Evolutionary conservation across 441 rosid genomes (phyloP), one percentile per base, ranked within the genome.

Genomic region (Metrosideros polymorpha): DNA sequence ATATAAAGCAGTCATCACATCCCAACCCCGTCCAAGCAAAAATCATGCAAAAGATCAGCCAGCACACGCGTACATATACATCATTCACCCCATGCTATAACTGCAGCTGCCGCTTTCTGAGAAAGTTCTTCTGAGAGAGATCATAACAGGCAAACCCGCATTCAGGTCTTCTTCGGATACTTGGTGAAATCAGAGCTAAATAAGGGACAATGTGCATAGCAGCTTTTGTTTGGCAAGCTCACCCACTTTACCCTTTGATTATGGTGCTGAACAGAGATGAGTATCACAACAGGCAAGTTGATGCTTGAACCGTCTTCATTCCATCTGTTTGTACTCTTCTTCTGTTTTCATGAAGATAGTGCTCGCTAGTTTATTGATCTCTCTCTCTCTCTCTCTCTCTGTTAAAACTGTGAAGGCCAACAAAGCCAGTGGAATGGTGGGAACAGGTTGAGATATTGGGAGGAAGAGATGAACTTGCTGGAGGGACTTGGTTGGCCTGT

Each of bases 401-500:
- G 15, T 61, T 30, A 75, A 13, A 53, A n/a, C 54, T 53, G 83
- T 9, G 15, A 51, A 94, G 96, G 91, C 94, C 95, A 2, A 92
- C 95, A 18, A 91, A 92, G 86, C 76, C 95, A 7, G 89, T 90
- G 90, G 94, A 88, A 27, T 95, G 98, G 98, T 94, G 96, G 96
- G 91, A 90, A 71, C 94, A 87, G 18, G 19, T 88, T 45, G 93
- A 91, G 51, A 92, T 93, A 85, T 47, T 94, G 39, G 98, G 95
- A 56, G 96, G 95, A 30, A 90, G 93, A 84, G 96, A 95, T 86
- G 92, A 85, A 76, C 85, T 93, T 15, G 95, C 94, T 2, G 95
- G 96, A 84, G 98, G 98, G 56, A 95, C 98, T 77, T 95, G 95
- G 97, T 27, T 93, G 88, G 98, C 90, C 45, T 93, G 96, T 86